phyloP scores from a whole-genome alignment of 2,329 filamentous ascomycete species.

The Colletotrichum magnum region DNA sequence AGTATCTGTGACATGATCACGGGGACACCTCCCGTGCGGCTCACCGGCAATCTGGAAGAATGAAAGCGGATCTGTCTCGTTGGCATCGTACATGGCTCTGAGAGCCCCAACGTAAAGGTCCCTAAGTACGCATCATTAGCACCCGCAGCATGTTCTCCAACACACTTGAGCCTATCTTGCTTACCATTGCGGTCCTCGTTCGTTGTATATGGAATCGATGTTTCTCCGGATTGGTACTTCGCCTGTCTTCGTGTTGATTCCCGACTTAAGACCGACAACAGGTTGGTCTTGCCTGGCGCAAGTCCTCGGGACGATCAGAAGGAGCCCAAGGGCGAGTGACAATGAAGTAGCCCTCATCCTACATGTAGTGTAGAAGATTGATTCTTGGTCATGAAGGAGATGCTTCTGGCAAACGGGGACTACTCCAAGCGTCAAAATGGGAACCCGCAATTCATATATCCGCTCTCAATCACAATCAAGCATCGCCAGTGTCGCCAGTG shows the following conservation, averaged over 20 bases:
- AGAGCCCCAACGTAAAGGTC: conserved; percentile 73
- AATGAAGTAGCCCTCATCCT: conserved; percentile 13
- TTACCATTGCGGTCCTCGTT: conserved; percentile 61
- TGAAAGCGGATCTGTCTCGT: conserved; percentile 64
- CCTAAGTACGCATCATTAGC: conserved; percentile 12
- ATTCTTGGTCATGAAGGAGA: background rate
- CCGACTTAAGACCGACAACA: conserved; percentile 55
- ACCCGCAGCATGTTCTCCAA: too few species aligned
- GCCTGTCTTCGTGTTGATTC: conserved; percentile 53
- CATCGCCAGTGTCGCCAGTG: background rate
- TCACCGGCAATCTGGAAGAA: conserved; percentile 74
- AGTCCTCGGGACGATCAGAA: conserved; percentile 14
- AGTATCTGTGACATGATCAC: background rate
- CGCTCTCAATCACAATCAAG: conserved; percentile 7
- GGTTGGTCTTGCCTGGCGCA: conserved; percentile 37
- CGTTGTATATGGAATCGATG: conserved; percentile 61
- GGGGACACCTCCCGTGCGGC: conserved; percentile 30
- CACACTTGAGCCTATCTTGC: conserved; percentile 39
- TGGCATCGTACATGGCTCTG: conserved; percentile 64
- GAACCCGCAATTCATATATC: background rate
- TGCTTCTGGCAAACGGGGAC: background rate
- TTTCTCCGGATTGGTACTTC: conserved; percentile 61
- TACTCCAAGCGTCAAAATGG: background rate
- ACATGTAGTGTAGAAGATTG: background rate
- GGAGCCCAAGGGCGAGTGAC: conserved; percentile 2